Percentiles rank a stretch among this genome's conserved stretches.
phyloP scores from a whole-genome alignment of 1,139 yeast species.

The Meyerozyma smithsonii region DNA sequence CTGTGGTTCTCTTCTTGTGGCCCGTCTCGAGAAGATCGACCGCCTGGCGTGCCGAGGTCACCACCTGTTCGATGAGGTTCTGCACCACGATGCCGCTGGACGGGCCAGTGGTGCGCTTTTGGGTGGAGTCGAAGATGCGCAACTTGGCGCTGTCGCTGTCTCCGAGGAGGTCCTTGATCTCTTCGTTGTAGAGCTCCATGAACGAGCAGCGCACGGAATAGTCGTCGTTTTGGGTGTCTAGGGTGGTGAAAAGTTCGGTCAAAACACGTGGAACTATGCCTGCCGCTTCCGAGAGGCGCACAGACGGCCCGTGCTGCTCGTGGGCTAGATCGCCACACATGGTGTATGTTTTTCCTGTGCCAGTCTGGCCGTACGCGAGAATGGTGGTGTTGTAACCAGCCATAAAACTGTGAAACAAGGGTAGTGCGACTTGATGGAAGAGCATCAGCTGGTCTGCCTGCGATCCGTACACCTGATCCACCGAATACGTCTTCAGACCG shows the following conservation, averaged over 20 bases:
- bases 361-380: slow-evolving; percentile 78
- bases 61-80: slow-evolving; percentile 51
- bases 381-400: slow-evolving; percentile 72
- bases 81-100: slow-evolving; percentile 36
- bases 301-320: slow-evolving; percentile 22
- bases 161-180: slow-evolving; percentile 53
- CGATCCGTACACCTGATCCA: slow-evolving; percentile 73
- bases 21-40: slow-evolving; percentile 42
- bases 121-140: slow-evolving; percentile 45
- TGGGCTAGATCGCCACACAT: slow-evolving; percentile 54
- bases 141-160: slow-evolving; percentile 35
- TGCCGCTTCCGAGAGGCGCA: slow-evolving; percentile 27
- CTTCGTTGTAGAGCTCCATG: slow-evolving; percentile 71
- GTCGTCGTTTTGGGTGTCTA: slow-evolving; percentile 37
- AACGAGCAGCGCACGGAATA: slow-evolving; percentile 57
- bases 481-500: slow-evolving; percentile 50
- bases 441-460: slow-evolving; percentile 58
- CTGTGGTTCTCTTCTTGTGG: slow-evolving; percentile 53
- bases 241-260: slow-evolving; percentile 48
- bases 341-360: slow-evolving; percentile 73
- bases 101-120: background rate
- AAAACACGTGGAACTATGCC: slow-evolving; percentile 60
- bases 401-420: slow-evolving; percentile 58
- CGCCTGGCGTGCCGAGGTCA: slow-evolving; percentile 52
- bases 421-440: slow-evolving; percentile 60